Base-by-base conservation (phyloP, 129 eudicot species). In the Rutidosis leptorrhynchoides region DNA sequence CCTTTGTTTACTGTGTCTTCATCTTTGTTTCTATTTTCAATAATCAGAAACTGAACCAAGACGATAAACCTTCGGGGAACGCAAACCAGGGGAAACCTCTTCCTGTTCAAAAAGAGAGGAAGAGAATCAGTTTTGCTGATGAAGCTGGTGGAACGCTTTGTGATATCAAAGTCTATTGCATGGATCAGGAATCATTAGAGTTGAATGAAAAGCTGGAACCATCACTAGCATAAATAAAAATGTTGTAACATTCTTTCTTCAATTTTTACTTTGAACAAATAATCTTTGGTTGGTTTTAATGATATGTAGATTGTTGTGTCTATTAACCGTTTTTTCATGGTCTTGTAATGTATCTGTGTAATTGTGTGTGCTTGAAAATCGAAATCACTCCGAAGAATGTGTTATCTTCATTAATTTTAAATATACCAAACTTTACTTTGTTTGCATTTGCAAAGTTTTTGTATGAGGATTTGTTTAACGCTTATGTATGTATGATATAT, bases 131-230 rank as follows among this genome's bases (percentile, higher is more conserved):
- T 17, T 94, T 94, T 76, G 99, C 99, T 0, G 97, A 94, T 70
- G 96, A 94, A 86, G 95, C 86, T 66, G 99, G 99, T 53, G 95
- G 92, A 29, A 65, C 17, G 25, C 87, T 94, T 40, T 94, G 96
- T n/a, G 86, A 84, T 46, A 81, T 94, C 68, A 94, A 79, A 74
- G 42, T 73, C 21, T 80, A 81, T 65, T 81, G 81, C 21, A 62
- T 71, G 30, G 78, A 71, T 14, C 54, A 17, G 74, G 60, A 75
- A 67, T 74, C 76, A 22, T 56, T 19, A 14, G 79, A 64, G 15
- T 46, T 67, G 42, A 65, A 61, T 7, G 37, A 32, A 58, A 71
- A 40, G 23, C 35, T 32, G 3, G 29, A 52, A 45, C 24, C 42
- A 58, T 33, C 65, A 25, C 56, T 22, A 49, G 15, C 27, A 65